These are phyloP conservation scores for Oryza rufipogon DNA, from an alignment of 176 grass and related monocot species.

Conservation along the genomic window DNA sequence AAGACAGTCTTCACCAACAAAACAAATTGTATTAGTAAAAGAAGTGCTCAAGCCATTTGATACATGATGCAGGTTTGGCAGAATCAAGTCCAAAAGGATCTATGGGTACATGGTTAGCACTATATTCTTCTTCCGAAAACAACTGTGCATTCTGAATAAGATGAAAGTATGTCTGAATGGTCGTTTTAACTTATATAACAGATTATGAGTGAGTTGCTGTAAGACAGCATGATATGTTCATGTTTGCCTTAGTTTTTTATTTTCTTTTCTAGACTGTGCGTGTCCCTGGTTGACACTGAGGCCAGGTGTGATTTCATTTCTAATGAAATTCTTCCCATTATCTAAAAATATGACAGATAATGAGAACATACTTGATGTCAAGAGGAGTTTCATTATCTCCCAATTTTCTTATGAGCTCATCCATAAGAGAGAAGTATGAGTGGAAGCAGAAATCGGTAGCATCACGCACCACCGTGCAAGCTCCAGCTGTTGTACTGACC, in stretches of 20 bases:
- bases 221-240: too few relatives aligned
- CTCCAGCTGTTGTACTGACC: constrained; percentile 48
- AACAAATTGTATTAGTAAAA: background rate
- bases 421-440: constrained; percentile 92
- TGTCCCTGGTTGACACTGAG: too few relatives aligned
- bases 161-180: background rate
- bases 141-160: background rate
- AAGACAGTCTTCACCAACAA: constrained; percentile 53
- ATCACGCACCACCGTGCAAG: constrained; percentile 73
- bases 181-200: background rate
- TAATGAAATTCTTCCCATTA: background rate
- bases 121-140: background rate
- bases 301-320: background rate
- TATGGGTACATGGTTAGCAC: background rate
- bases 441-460: constrained; percentile 88
- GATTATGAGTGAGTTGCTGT: too few relatives aligned
- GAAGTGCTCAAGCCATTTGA: background rate
- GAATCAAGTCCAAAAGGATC: background rate
- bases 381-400: constrained; percentile 60
- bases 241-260: too few relatives aligned
- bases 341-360: background rate
- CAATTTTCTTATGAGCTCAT: constrained; percentile 70
- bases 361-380: constrained; percentile 73
- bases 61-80: background rate
- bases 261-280: too few relatives aligned